Evolutionary conservation across 1,139 yeast genomes (phyloP).

Genomic region (Yamadazyma aaseri): DNA sequence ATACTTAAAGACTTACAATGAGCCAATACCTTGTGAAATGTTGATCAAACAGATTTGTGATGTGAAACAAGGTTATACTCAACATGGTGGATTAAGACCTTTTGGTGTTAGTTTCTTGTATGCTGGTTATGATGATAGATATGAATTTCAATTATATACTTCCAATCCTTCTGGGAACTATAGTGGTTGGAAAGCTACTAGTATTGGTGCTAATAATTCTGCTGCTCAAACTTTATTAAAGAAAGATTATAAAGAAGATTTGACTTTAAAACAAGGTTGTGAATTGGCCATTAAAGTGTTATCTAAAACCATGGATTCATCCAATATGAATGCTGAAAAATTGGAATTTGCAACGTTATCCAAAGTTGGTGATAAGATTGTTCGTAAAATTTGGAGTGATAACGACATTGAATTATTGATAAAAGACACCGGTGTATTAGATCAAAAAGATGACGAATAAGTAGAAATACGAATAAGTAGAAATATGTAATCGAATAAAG

Average conservation of each 20-base stretch:
- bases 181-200: constrained; percentile 97
- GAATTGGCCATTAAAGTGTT: constrained; percentile 88
- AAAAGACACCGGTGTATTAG: constrained; percentile 69
- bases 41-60: constrained; percentile 89
- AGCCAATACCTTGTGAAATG: constrained; percentile 88
- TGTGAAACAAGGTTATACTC: constrained; percentile 96
- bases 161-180: constrained; percentile 97
- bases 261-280: constrained; percentile 75
- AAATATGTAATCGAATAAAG: too few species aligned
- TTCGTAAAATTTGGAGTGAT: constrained; percentile 78
- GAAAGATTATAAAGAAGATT: constrained; percentile 88
- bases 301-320: constrained; percentile 90
- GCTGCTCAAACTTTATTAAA: constrained; percentile 95
- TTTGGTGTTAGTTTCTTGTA: constrained; percentile 95
- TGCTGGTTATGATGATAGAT: constrained; percentile 92
- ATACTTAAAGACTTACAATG: constrained; percentile 81
- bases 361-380: constrained; percentile 52
- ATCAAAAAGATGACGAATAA: constrained; percentile 32
- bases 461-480: constrained; percentile 4
- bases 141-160: constrained; percentile 88
- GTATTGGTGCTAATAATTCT: constrained; percentile 94
- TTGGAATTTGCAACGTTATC: constrained; percentile 77
- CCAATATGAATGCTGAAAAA: constrained; percentile 82
- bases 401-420: constrained; percentile 72
- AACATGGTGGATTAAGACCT: constrained; percentile 97